Base-by-base conservation (phyloP, 345 rosid species). In the Euphorbia pulcherrima region DNA sequence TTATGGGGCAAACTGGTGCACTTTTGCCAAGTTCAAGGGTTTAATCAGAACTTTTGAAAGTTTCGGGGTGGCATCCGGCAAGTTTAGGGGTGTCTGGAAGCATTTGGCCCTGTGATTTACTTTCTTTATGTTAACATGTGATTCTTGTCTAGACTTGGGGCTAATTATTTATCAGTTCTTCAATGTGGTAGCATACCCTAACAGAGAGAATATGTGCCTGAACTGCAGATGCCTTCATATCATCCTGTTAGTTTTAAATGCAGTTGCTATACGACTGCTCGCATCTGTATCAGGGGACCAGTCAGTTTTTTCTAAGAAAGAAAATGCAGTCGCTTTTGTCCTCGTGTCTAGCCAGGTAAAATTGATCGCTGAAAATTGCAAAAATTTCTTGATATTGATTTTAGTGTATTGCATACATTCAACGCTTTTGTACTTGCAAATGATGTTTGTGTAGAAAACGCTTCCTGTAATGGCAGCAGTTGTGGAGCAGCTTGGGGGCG, bases 401-500 rank as follows among this genome's bases (percentile, higher is more conserved):
- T 17, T 12, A n/a, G 21, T 27, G 11, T 65, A 64, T 8, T 11
- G 17, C 6, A 44, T 44, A 44, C 17, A 18, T 44, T 44, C 17
- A 44, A 11, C 16, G 16, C 16, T 44, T 44, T 39, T 12, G 6
- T 9, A 39, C 44, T 44, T 18, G 56, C 54, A 55, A 55, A 56
- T 52, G 0, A 12, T 73, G 47, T 60, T 53, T 66, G 58, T 75
- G 59, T 67, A 92, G 93, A 92, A 92, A 88, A 92, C 97, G 47
- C 72, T 92, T 64, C 97, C 97, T 7, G 96, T 92, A 28, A 76
- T 87, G 84, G 90, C 87, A 60, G 92, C 93, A 11, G 98, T 92
- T 13, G 97, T 90, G 74, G 90, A 92, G 79, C 92, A 86, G 73
- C 81, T 92, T 12, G 78, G 93, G 8, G 89, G 98, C 72, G 93